Evolutionary conservation across 441 rosid genomes (phyloP), one percentile per base, ranked within the genome.

Genomic region (Adansonia rubrostipa): DNA sequence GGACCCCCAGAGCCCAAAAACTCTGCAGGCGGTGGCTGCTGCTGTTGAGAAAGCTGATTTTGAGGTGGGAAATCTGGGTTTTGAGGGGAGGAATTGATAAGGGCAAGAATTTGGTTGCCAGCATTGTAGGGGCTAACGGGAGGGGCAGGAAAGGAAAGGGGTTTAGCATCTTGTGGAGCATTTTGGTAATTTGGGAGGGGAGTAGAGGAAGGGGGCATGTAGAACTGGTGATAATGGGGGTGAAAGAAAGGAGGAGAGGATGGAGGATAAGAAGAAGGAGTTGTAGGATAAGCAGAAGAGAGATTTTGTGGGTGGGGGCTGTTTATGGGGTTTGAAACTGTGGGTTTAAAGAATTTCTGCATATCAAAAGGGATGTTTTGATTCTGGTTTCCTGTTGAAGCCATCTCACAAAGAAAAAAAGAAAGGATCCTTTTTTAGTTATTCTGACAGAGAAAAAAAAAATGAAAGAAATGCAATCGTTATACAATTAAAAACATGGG

Each of bases 61-160:
- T 57, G 79, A 53, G 74, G 74, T 14, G 60, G 44, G 57, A 69
- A 15, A 5, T 36, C 40, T 4, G 68, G 75, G 80, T 68, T 77
- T 47, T 69, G 80, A 14, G 80, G 60, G n/a, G 80, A 60, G 4
- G 80, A 77, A 57, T 87, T 88, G 77, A 94, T 84, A 20, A 94
- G 92, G 73, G 96, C 95, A 77, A 91, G 91, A 80, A 92, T 86
- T 10, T 89, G 93, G 70, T 89, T 87, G 11, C 98, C 93, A 4
- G 89, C 84, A 76, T 87, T 88, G 75, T 42, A 83, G 58, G 75
- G 85, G 63, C 82, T 80, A 13, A 83, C 82, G 44, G 93, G 89
- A 11, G 90, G 91, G 5, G 91, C 76, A 72, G 94, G 89, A 65
- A 60, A 86, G 44, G 92, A 84, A 28, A 86, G 72, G 42, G 90